Evolutionary conservation across 73 alveolate genomes (phyloP).

Genomic region (Tetrahymena malaccensis): DNA sequence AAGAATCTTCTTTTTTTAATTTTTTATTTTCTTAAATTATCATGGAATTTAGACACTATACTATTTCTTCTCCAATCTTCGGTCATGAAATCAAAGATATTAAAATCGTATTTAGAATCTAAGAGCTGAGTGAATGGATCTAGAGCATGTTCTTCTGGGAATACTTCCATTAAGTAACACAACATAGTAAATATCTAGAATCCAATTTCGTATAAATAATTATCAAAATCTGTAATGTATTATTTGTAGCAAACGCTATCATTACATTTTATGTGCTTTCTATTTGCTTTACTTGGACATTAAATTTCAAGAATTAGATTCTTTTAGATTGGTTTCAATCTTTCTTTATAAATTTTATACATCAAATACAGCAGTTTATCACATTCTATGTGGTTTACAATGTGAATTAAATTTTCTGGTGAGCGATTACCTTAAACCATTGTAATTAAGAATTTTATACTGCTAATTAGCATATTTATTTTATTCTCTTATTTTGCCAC

Average conservation of each 20-base stretch:
- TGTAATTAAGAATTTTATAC: not conserved
- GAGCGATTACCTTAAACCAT: not conserved
- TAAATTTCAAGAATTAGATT: not conserved
- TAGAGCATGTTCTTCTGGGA: not conserved
- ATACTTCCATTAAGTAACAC: not conserved
- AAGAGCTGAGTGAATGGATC: not conserved
- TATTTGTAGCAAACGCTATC: not conserved
- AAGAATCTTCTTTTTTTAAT: not conserved
- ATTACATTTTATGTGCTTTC: not conserved
- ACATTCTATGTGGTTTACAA: not conserved
- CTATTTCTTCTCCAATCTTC: not conserved
- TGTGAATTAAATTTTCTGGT: not conserved
- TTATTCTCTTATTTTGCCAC: not conserved
- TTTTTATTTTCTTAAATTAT: not conserved
- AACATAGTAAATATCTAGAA: not conserved
- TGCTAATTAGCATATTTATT: not conserved
- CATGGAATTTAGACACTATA: not conserved
- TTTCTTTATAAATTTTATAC: not conserved
- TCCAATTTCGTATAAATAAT: not conserved
- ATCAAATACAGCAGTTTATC: not conserved
- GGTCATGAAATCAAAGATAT: not conserved
- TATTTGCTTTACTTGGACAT: not conserved
- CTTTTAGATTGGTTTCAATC: not conserved
- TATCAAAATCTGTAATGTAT: not conserved
- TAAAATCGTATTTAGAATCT: not conserved